Evolutionary conservation across 2,329 filamentous ascomycete genomes (phyloP), one percentile per base, ranked within the genome.

Genomic region (Zasmidium citrigriseum): DNA sequence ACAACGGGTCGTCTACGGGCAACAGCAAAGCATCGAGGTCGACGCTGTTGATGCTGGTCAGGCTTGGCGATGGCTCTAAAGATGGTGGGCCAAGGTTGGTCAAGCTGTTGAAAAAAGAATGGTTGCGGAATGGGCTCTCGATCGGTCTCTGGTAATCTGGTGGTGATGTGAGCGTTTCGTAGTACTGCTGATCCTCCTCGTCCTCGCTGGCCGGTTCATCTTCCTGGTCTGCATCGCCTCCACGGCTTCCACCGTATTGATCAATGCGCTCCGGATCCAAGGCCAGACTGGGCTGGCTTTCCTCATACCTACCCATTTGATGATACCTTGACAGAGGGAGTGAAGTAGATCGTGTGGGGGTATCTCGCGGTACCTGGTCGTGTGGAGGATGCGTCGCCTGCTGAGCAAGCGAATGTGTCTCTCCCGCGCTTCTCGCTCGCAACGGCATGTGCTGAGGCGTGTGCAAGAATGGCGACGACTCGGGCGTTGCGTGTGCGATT

Each of bases 271-370:
- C 24, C 14, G 29, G 21, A 22, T 52, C 29, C 12, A 57, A 2
- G 1, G 2, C 9, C 22, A 29, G 22, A 46, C 55, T 29, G 54
- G 18, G 21, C 38, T 55, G 14, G 46, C 54, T 54, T 51, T 25
- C 23, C 46, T 53, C 64, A 79, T 80, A 82, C 80, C 78, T 78
- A 82, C 79, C 79, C 69, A 59, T 29, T 65, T 73, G 76, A 76
- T 80, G 79, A 82, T 82, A 78, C 72, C 76, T 71, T 69, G 74
- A 62, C 65, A 57, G 59, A 61, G 59, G 38, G 23, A 59, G 57
- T 54, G 46, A 49, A 60, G 50, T 64, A 22, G 55, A 53, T 44
- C 41, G 48, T 54, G 34, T 56, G 47, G 56, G 56, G 55, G 38
- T 24, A 27, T 56, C 46, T 48, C 38, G 41, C 47, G 54, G 41